Evolutionary conservation across 2,329 filamentous ascomycete genomes (phyloP).

Genomic region (Dactylella cylindrospora): DNA sequence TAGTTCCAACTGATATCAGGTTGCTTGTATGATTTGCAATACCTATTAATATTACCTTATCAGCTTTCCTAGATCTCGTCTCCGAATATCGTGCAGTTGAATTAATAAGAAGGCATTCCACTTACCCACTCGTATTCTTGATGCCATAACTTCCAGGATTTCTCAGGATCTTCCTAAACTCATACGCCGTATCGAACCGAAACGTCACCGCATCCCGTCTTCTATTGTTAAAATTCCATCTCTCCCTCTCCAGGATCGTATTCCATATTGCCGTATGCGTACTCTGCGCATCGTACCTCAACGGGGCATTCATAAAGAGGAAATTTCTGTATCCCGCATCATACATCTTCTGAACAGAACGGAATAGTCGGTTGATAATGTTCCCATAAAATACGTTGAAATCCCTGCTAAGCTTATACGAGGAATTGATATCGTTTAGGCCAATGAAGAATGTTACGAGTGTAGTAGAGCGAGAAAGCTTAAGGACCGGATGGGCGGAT

Average conservation of each 20-base stretch:
- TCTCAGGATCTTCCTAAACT: conserved; percentile 25
- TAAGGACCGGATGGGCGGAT: conserved; percentile 15
- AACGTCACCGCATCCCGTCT: conserved; percentile 24
- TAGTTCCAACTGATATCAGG: conserved; percentile 34
- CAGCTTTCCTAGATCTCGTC: no score
- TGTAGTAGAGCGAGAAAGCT: conserved; percentile 16
- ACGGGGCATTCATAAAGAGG: conserved; percentile 33
- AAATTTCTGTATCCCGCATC: conserved; percentile 35
- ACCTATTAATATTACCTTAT: not conserved
- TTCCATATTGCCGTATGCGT: conserved; percentile 32
- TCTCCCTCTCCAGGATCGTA: conserved; percentile 22
- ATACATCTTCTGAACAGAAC: conserved; percentile 24
- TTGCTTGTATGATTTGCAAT: conserved; percentile 17
- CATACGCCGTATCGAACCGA: conserved; percentile 23
- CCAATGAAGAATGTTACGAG: conserved; percentile 33
- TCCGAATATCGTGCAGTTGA: no score
- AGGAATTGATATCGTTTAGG: conserved; percentile 35
- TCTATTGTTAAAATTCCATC: conserved; percentile 29
- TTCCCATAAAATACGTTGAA: conserved; percentile 30
- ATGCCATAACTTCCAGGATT: conserved; percentile 25
- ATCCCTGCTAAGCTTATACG: conserved; percentile 25
- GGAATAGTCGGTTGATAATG: conserved; percentile 22
- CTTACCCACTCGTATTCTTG: conserved; percentile 5
- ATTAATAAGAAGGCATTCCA: no score
- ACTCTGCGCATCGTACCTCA: conserved; percentile 1